A percentile compares a stretch with the other conserved stretches of the same genome.
phyloP scores from a whole-genome alignment of 768 basidiomycete genomes.

The Termitomyces sp. region DNA sequence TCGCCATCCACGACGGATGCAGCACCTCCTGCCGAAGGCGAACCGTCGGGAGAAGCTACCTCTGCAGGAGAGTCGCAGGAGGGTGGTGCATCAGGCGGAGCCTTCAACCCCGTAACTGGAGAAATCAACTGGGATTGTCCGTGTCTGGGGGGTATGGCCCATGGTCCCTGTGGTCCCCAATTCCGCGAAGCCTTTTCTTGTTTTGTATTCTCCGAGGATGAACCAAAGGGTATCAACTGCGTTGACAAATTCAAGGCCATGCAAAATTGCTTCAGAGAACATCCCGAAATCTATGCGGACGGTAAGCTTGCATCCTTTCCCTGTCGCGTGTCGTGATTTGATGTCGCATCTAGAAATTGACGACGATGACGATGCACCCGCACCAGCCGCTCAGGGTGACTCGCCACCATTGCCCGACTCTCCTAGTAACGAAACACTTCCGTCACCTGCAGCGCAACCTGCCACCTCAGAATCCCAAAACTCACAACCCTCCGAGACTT shows the following conservation, averaged over 20 bases:
- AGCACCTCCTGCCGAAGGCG: background rate
- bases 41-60: background rate
- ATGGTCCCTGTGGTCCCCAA: conserved; percentile 90
- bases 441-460: conserved; percentile 1
- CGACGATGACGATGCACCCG: conserved; percentile 45
- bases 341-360: conserved; percentile 48
- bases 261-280: conserved; percentile 95
- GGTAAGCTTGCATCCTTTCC: conserved; percentile 45
- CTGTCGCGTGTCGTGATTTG: background rate
- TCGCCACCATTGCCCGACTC: background rate
- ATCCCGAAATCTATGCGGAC: conserved; percentile 94
- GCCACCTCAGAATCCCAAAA: background rate
- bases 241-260: conserved; percentile 96
- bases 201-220: conserved; percentile 89
- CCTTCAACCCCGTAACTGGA: conserved; percentile 94
- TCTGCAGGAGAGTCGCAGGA: conserved; percentile 7
- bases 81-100: conserved; percentile 32
- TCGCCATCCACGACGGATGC: no score
- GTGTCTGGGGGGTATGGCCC: conserved; percentile 97
- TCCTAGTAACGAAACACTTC: background rate
- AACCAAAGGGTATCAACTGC: conserved; percentile 97
- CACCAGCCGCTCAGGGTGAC: conserved; percentile 10
- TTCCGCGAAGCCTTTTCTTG: conserved; percentile 97
- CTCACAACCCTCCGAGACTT: background rate
- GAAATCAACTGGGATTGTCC: conserved; percentile 99